Conservation (phyloP, 2,329 filamentous ascomycete genomes). For the Colletotrichum tabaci region DNA sequence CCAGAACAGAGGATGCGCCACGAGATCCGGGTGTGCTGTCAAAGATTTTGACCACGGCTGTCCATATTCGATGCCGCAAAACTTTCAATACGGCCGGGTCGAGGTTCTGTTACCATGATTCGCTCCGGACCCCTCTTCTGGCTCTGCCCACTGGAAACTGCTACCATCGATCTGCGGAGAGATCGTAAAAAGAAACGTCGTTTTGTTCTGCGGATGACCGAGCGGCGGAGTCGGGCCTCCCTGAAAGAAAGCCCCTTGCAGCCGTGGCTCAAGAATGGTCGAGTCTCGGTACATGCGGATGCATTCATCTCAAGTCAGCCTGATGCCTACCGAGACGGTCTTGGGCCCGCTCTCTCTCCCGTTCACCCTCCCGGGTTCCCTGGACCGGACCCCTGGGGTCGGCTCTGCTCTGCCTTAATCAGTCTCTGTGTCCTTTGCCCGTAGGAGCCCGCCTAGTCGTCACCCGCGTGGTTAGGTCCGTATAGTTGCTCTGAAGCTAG, state of each 20-base stretch:
- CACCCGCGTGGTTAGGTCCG: neutral
- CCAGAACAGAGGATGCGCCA: neutral
- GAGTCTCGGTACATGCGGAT: slow-evolving; percentile 31
- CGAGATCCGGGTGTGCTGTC: neutral
- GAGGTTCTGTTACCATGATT: slow-evolving; percentile 29
- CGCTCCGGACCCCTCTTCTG: slow-evolving; percentile 20
- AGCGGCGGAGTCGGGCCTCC: slow-evolving; percentile 24
- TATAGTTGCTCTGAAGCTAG: neutral
- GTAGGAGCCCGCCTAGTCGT: slow-evolving; percentile 3
- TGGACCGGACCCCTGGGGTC: slow-evolving; percentile 14
- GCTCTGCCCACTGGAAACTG: slow-evolving; percentile 35
- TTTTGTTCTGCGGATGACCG: slow-evolving; percentile 19
- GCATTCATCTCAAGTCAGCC: slow-evolving; percentile 22
- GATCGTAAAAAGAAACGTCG: slow-evolving; percentile 35
- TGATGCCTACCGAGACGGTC: slow-evolving; percentile 20
- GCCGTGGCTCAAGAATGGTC: slow-evolving; percentile 21
- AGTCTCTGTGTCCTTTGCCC: slow-evolving; percentile 8
- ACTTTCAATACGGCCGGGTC: slow-evolving; percentile 15
- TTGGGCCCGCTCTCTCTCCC: neutral
- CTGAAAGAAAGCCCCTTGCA: slow-evolving; percentile 31
- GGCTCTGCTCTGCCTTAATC: slow-evolving; percentile 11
- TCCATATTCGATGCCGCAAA: slow-evolving; percentile 2
- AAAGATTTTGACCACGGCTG: neutral
- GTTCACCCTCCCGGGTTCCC: neutral
- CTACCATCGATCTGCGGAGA: slow-evolving; percentile 42